phyloP scores from a whole-genome alignment of 1,284 basidiomycete genomes.

The Marasmius sp. region DNA sequence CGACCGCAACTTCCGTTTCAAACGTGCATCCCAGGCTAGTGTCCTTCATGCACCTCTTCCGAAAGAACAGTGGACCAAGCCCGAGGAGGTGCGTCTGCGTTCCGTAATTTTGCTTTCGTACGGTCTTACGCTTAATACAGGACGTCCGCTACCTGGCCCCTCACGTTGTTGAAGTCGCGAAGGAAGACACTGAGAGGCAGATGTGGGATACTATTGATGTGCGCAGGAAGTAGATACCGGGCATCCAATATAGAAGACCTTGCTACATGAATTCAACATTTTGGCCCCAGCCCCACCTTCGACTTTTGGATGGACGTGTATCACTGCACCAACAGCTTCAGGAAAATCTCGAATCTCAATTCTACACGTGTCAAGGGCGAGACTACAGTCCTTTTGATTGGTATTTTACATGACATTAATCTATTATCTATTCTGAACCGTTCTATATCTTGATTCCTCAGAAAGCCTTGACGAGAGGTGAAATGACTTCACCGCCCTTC shows the following conservation, averaged over 20 bases:
- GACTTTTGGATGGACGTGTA: too few relatives aligned
- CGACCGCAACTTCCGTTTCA: conserved; percentile 91
- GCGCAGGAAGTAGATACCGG: conserved; percentile 52
- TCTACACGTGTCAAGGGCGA: not conserved
- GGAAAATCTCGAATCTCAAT: too few relatives aligned
- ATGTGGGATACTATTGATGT: conserved; percentile 83
- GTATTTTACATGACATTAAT: not conserved
- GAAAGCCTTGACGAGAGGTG: conserved; percentile 79
- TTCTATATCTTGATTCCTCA: conserved; percentile 3
- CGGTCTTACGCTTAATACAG: conserved; percentile 41
- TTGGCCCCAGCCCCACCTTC: not conserved
- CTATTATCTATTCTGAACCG: not conserved
- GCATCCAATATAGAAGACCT: conserved; percentile 3
- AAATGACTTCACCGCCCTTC: conserved; percentile 71
- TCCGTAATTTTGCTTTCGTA: conserved; percentile 3
- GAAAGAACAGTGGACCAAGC: conserved; percentile 82
- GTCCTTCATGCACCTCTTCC: conserved; percentile 83
- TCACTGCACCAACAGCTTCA: too few relatives aligned
- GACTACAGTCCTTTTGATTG: not conserved
- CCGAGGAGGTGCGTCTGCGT: conserved; percentile 65
- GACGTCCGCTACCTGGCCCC: conserved; percentile 91
- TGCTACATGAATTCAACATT: not conserved
- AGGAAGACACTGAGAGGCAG: conserved; percentile 79
- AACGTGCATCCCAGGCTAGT: conserved; percentile 80
- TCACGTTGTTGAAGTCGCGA: conserved; percentile 73